These are phyloP conservation scores for Petunia axillaris DNA, from an alignment of 257 asterid species.

Conservation along the genomic window DNA sequence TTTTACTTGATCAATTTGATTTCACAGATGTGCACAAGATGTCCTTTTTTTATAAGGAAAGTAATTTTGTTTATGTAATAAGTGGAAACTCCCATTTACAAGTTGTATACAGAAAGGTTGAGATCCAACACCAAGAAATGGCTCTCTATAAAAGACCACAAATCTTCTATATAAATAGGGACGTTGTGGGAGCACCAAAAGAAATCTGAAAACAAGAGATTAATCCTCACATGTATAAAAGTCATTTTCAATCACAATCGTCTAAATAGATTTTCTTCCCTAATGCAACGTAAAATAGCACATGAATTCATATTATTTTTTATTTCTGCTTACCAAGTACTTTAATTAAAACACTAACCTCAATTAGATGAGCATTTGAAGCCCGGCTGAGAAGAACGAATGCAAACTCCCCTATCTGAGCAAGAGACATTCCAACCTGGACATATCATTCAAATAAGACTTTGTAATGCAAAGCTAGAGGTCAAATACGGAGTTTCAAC, in stretches of 20 bases:
- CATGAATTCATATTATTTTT: neutral
- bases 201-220: neutral
- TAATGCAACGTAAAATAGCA: conserved; percentile 23
- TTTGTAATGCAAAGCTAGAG: conserved; percentile 7
- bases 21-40: neutral
- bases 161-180: neutral
- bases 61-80: neutral
- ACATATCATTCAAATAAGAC: conserved; percentile 15
- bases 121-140: neutral
- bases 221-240: neutral
- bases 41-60: neutral
- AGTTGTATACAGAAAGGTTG: neutral
- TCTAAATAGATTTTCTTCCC: conserved; percentile 3
- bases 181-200: conserved; percentile 2
- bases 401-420: conserved; percentile 92
- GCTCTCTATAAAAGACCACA: neutral
- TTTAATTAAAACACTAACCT: conserved; percentile 43
- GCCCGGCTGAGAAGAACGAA: conserved; percentile 88
- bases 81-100: neutral
- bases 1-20: conserved; percentile 5
- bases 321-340: neutral
- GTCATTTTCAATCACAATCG: neutral
- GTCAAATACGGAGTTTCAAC: conserved; percentile 5
- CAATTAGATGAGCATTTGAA: conserved; percentile 74
- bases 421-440: conserved; percentile 92